Evolutionary conservation across 495 filamentous ascomycete species (phyloP), one percentile per base, ranked within the genome.

Genomic region (Antarctomyces pellizariae): DNA sequence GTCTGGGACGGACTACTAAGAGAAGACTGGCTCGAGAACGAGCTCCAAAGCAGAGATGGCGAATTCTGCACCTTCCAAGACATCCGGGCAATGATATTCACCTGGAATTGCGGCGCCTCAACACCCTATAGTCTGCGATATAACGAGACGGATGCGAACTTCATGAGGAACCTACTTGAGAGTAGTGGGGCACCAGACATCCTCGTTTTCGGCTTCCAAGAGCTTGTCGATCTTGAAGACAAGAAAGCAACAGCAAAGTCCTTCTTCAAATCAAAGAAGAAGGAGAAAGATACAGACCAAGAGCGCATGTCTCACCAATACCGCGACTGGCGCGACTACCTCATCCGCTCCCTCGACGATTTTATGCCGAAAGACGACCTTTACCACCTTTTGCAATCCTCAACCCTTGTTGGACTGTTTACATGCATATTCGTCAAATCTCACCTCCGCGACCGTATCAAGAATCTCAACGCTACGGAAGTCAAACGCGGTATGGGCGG

Each of bases 221-320:
- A 97, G 46, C 58, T 97, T 5, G 84, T 97, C 7, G 89, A 97
- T 40, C 53, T 97, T 8, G 86, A 97, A 42, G 79, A 95, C 45
- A 97, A 92, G 54, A 89, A 76, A 36, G 71, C 86, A 33, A 93
- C 83, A 29, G 86, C 86, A n/a, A 61, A 77, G 50, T 70, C 69
- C 22, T 61, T 79, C 34, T 55, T 78, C 28, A 68, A 70, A 28
- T 50, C 57, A 39, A 95, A 89, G 50, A 92, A 91, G 56, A 92
- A 90, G 41, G 79, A 90, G 30, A 64, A 68, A 9, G n/a, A 54
- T n/a, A 53, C 71, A 0, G 79, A 84, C 35, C 77, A 83, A 36
- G 83, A 93, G 42, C 73, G 80, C 35, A 93, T 95, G 78, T 84
- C 75, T 51, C 82, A 84, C 33, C 84, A 93, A 46, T 97, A 97